These are phyloP conservation scores for Salix dunnii DNA, from an alignment of 345 rosid genomes.

Conservation along the genomic window DNA sequence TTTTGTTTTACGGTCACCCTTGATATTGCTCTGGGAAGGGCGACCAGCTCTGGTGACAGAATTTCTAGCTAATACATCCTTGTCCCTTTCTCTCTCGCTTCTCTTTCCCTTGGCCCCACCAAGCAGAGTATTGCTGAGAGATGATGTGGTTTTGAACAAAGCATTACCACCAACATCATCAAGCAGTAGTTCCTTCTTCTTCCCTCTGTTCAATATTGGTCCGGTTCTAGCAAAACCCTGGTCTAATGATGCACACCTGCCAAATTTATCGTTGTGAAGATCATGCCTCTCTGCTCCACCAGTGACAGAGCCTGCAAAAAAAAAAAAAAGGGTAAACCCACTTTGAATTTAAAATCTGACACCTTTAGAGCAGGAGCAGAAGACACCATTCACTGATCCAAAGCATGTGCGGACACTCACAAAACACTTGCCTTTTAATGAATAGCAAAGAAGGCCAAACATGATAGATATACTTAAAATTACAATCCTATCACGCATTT, in stretches of 20 bases:
- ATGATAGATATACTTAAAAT: neutral
- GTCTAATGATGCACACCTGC: conserved; percentile 19
- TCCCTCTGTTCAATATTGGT: conserved; percentile 40
- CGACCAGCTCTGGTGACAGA: conserved; percentile 37
- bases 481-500: neutral
- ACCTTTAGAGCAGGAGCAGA: conserved; percentile 2
- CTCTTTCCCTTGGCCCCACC: conserved; percentile 57
- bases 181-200: conserved; percentile 53
- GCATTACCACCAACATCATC: conserved; percentile 43
- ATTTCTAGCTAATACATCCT: conserved; percentile 20
- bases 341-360: neutral
- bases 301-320: conserved; percentile 19
- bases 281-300: conserved; percentile 19
- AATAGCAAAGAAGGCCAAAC: neutral
- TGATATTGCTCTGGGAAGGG: conserved; percentile 19
- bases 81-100: conserved; percentile 52
- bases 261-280: conserved; percentile 15
- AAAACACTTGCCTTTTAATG: neutral
- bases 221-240: conserved; percentile 40
- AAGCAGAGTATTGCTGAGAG: conserved; percentile 24
- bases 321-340: neutral
- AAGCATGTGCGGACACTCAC: neutral
- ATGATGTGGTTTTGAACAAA: conserved; percentile 31
- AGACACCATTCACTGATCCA: neutral
- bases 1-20: conserved; percentile 51